Evolutionary conservation across 108 stramenopile species (phyloP).

Genomic region (Tribonema minus): DNA sequence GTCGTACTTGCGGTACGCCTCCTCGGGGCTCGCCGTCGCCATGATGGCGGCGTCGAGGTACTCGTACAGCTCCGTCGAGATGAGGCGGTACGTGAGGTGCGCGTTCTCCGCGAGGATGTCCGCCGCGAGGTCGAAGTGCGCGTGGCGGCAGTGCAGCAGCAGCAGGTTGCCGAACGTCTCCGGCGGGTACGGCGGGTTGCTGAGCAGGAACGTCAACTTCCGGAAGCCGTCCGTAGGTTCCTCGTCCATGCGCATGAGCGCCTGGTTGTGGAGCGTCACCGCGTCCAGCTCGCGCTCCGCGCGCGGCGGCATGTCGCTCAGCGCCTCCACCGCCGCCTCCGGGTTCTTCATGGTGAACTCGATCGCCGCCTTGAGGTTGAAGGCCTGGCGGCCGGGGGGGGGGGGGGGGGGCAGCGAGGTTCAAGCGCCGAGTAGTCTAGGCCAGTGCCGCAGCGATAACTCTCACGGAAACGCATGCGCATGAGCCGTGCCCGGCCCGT

Average conservation of each 20-base stretch:
- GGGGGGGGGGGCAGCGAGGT: too few relatives aligned
- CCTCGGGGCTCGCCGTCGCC: constrained; percentile 68
- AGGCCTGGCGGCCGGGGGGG: too few relatives aligned
- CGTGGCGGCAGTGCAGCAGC: constrained; percentile 67
- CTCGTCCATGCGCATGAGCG: constrained; percentile 63
- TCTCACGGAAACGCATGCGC: too few relatives aligned
- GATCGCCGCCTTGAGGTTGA: constrained; percentile 79
- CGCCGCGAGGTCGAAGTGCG: constrained; percentile 69
- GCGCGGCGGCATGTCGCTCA: constrained; percentile 70
- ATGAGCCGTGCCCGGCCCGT: too few relatives aligned
- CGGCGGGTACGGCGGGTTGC: constrained; percentile 69
- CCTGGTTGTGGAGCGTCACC: constrained; percentile 76
- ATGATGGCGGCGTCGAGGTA: constrained; percentile 74
- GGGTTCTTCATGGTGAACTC: constrained; percentile 58
- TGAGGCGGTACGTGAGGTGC: constrained; percentile 65
- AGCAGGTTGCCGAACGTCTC: constrained; percentile 79
- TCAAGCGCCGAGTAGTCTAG: too few relatives aligned
- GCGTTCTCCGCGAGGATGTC: constrained; percentile 70
- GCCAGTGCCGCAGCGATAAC: too few relatives aligned
- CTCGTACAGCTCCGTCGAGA: constrained; percentile 66
- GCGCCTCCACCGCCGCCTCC: constrained; percentile 64
- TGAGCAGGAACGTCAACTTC: constrained; percentile 69
- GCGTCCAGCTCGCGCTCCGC: constrained; percentile 68
- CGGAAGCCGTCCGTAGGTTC: constrained; percentile 66
- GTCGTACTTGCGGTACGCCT: constrained; percentile 55